Conservation (phyloP, 164 flowering plant genomes). For the Dillenia suffruticosa region DNA sequence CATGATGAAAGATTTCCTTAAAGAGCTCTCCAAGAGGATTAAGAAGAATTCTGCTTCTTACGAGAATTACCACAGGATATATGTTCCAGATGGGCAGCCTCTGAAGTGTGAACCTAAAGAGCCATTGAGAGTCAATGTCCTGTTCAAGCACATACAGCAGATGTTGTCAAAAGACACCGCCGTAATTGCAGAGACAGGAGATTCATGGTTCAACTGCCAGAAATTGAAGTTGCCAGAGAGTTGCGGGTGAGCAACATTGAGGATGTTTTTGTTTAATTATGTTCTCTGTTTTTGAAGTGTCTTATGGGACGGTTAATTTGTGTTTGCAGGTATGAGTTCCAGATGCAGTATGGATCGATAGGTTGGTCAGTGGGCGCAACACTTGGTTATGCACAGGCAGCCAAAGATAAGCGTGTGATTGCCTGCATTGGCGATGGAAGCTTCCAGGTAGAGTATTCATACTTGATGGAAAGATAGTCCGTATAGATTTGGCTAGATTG, state of each 20-base stretch:
- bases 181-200: constrained; percentile 90
- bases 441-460: constrained; percentile 53
- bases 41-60: constrained; percentile 50
- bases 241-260: constrained; percentile 58
- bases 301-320: not conserved
- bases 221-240: constrained; percentile 71
- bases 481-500: not conserved
- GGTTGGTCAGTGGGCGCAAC: constrained; percentile 98
- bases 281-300: not conserved
- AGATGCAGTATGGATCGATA: constrained; percentile 86
- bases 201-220: constrained; percentile 91
- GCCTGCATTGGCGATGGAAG: constrained; percentile 94
- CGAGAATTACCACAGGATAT: constrained; percentile 71
- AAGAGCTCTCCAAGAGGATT: constrained; percentile 53
- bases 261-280: not conserved
- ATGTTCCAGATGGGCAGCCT: constrained; percentile 65
- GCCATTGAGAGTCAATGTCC: constrained; percentile 68
- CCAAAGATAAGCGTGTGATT: constrained; percentile 63
- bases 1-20: constrained; percentile 70
- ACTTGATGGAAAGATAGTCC: not conserved
- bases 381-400: constrained; percentile 89
- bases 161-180: constrained; percentile 60
- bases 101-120: constrained; percentile 44
- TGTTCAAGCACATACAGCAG: constrained; percentile 74
- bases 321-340: constrained; percentile 67